These are phyloP conservation scores for Ogataea neopini DNA, from an alignment of 805 yeast genomes.

Conservation along the genomic window DNA sequence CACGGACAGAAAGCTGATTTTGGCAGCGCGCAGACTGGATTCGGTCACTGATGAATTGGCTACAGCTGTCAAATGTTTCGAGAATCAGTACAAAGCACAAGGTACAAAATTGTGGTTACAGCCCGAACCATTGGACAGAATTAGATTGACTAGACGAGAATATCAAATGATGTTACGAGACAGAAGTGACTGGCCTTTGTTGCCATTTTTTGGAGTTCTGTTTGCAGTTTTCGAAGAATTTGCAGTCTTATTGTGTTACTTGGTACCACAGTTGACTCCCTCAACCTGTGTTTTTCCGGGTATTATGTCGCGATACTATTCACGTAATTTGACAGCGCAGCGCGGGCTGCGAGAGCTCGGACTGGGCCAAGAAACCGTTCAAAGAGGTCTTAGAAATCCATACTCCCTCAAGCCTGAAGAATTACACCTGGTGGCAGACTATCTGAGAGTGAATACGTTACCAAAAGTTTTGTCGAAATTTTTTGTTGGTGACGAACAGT, in stretches of 20 bases:
- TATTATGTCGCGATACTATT: slow-evolving; percentile 43
- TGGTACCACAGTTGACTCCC: slow-evolving; percentile 59
- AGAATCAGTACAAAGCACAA: slow-evolving; percentile 21
- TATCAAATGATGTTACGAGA: slow-evolving; percentile 54
- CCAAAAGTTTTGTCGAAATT: slow-evolving; percentile 40
- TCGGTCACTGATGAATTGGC: slow-evolving; percentile 28
- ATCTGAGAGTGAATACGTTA: slow-evolving; percentile 42
- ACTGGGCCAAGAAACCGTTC: slow-evolving; percentile 11
- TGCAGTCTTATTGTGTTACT: slow-evolving; percentile 53
- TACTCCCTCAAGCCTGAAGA: slow-evolving; percentile 44
- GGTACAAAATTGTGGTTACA: slow-evolving; percentile 13
- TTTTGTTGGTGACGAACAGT: slow-evolving; percentile 38
- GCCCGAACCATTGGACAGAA: slow-evolving; percentile 10
- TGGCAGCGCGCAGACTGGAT: slow-evolving; percentile 17
- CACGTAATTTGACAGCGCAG: slow-evolving; percentile 26
- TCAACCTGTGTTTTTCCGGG: slow-evolving; percentile 59
- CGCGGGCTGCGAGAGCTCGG: slow-evolving; percentile 21
- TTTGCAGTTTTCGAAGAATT: slow-evolving; percentile 57
- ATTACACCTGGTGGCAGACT: slow-evolving; percentile 35
- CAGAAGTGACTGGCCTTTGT: slow-evolving; percentile 47
- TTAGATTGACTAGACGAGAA: slow-evolving; percentile 40
- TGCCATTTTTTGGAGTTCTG: slow-evolving; percentile 59
- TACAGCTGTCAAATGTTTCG: slow-evolving; percentile 25
- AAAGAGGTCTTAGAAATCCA: slow-evolving; percentile 45
- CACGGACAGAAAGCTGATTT: slow-evolving; percentile 22